phyloP scores from a whole-genome alignment of 108 stramenopile genomes.

The Asterionellopsis glacialis region DNA sequence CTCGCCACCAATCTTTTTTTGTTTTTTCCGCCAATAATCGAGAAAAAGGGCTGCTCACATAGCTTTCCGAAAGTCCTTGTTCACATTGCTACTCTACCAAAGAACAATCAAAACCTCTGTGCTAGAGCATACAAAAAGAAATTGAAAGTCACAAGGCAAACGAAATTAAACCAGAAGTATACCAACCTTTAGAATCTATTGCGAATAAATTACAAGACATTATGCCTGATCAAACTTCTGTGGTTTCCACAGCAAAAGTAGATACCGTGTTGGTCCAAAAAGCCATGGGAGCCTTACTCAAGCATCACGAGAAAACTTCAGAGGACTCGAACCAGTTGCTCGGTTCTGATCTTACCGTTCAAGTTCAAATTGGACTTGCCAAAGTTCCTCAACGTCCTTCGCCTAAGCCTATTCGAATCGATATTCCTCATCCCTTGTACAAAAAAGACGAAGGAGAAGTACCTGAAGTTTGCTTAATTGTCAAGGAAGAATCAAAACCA shows the following conservation, averaged over 20 bases:
- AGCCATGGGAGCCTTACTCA: slow-evolving; percentile 70
- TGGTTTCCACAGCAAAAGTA: slow-evolving; percentile 12
- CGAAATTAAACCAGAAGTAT: too few relatives aligned
- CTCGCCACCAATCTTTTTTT: slow-evolving; percentile 4
- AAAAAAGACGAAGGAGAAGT: slow-evolving; percentile 43
- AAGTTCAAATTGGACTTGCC: slow-evolving; percentile 70
- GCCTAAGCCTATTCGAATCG: slow-evolving; percentile 62
- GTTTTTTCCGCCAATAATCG: not conserved
- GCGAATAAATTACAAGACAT: not conserved
- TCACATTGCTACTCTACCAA: too few relatives aligned
- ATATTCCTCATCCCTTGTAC: slow-evolving; percentile 70
- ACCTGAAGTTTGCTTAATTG: slow-evolving; percentile 84
- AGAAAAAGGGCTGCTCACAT: not conserved
- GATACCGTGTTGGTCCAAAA: slow-evolving; percentile 40
- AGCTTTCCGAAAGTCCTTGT: slow-evolving; percentile 1
- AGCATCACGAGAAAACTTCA: slow-evolving; percentile 50
- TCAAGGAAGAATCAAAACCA: slow-evolving; percentile 87
- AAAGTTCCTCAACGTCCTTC: slow-evolving; percentile 51
- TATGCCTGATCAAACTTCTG: not conserved
- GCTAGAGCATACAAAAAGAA: too few relatives aligned
- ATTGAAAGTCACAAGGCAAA: too few relatives aligned
- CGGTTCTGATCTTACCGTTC: slow-evolving; percentile 51
- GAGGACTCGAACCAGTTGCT: slow-evolving; percentile 29
- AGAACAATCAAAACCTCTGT: too few relatives aligned
- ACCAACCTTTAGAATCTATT: not conserved